Base-by-base conservation (phyloP, 192 early-diverging fungal genomes). In the Podila clonocystis region DNA sequence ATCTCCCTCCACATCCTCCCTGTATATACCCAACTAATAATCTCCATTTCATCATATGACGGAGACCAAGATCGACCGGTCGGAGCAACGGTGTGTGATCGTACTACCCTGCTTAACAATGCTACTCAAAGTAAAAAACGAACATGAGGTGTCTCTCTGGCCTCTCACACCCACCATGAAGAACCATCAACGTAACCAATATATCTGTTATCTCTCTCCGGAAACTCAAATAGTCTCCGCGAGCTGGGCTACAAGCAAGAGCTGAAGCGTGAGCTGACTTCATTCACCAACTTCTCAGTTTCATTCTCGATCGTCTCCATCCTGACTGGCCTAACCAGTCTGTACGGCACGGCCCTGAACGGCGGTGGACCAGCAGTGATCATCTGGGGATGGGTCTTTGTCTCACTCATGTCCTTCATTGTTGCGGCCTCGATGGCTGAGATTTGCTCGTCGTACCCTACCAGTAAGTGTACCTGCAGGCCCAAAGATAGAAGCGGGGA, bases 181-280 rank as follows among this genome's bases (percentile, higher is more conserved):
- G 52, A 11, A 24, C 52, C 41, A 45, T 24, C 52, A 24, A 8
- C 9, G 0, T 26, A 29, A 48, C n/a, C 17, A 64, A 24, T 36
- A 50, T 45, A 9, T 11, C 17, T 36, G 13, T 22, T 33, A 5
- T 48, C 3, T 50, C 33, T 2, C 52, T 3, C 17, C 0, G 52
- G 26, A 52, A 52, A 52, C 33, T 8, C 82, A 22, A 45, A 70
- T 62, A 84, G 82, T 61, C 78, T 87, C 33, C 80, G 82, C 6
- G 84, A 87, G 17, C 72, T 87, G 33, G 86, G 86, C 17, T 87
- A 87, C 62, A 85, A 85, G 52, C 86, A 87, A 64, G 85, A 87
- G 48, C 70, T 87, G 63, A 84, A 87, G 65, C 80, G 85, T 34
- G 75, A 79, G 50, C 64, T 87, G 22, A 77, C 72, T 24, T 72